Evolutionary conservation across 139 green algal species (phyloP), one percentile per base, ranked within the genome.

Genomic region (Prasinococcaceae sp.): DNA sequence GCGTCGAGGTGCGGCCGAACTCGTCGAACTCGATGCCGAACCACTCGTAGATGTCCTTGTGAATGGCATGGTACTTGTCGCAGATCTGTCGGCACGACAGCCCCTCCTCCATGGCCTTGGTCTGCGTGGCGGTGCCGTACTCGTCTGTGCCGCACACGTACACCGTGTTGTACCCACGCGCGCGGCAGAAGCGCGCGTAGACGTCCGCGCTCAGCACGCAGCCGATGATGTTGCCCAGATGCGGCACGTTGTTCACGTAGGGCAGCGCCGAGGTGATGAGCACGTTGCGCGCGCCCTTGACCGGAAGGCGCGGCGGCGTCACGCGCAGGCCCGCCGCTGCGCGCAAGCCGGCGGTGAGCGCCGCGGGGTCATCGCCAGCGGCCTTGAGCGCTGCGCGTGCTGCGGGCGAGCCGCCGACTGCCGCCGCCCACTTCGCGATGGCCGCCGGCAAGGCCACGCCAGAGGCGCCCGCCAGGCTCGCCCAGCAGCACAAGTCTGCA

Each of bases 221-320:
- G 29, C 88, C 89, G 37, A 97, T 94, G 70, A 97, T 96, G 81
- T 97, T 97, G 45, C 89, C 89, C 42, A 97, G 75, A 61, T 97
- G 89, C 0, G 89, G 89, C 48, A 96, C 86, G 63, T 97, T 97
- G 74, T 97, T 97, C n/a, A 97, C 89, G 55, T 97, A 97, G 1
- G 89, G 89, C 59, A 97, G 77, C 3, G 89, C 89, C 27, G 65
- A 84, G 2, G 89, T 97, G 68, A 97, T 87, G 16, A 82, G 41
- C 12, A 85, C 52, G 51, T 84, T 84, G 26, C 70, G 62, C 28
- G 73, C 37, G 6, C 73, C 74, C 58, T 8, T 27, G 30, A 9
- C 53, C 28, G 4, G 74, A n/a, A n/a, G n/a, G n/a, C n/a, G n/a
- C n/a, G n/a, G n/a, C n/a, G n/a, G n/a, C n/a, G n/a, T n/a, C n/a